A percentile compares a stretch with the other conserved stretches of the same genome.
phyloP scores from a whole-genome alignment of 495 filamentous ascomycete genomes.

The Trichocladium antarcticum region DNA sequence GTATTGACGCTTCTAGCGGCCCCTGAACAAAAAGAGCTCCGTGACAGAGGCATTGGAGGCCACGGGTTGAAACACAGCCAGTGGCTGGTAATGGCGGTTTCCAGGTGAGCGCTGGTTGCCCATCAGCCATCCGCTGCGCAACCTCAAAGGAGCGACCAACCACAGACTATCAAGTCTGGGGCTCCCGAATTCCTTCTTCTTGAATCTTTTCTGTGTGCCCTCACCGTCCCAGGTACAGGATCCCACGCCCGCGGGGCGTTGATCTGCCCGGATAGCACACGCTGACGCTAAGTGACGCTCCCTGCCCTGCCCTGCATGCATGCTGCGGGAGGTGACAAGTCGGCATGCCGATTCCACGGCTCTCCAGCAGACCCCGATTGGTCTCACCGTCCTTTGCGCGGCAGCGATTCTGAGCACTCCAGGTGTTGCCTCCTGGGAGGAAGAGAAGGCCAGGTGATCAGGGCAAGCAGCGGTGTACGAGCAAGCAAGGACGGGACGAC shows the following conservation, averaged over 20 bases:
- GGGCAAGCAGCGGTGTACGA: slow-evolving; percentile 14
- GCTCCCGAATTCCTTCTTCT: no score
- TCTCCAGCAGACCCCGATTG: neutral
- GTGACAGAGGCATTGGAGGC: neutral
- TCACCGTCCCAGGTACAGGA: no score
- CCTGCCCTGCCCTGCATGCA: slow-evolving; percentile 3
- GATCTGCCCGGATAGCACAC: neutral
- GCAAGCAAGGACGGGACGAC: neutral
- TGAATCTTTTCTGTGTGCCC: no score
- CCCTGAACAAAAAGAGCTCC: slow-evolving; percentile 4
- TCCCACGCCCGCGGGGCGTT: no score
- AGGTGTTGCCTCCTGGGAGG: neutral
- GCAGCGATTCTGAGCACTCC: neutral
- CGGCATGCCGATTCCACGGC: neutral
- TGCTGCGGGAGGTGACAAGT: neutral
- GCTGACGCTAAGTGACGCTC: neutral
- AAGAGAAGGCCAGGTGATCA: slow-evolving; percentile 1
- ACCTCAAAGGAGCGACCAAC: no score
- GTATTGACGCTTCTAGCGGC: slow-evolving; percentile 6
- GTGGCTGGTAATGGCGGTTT: no score
- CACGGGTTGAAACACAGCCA: slow-evolving; percentile 1
- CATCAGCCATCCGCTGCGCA: no score
- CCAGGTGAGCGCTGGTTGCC: no score
- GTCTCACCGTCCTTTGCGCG: neutral
- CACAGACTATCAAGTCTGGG: no score